Evolutionary conservation across 2,329 filamentous ascomycete species (phyloP).

Genomic region (Aspergillus alliaceus): DNA sequence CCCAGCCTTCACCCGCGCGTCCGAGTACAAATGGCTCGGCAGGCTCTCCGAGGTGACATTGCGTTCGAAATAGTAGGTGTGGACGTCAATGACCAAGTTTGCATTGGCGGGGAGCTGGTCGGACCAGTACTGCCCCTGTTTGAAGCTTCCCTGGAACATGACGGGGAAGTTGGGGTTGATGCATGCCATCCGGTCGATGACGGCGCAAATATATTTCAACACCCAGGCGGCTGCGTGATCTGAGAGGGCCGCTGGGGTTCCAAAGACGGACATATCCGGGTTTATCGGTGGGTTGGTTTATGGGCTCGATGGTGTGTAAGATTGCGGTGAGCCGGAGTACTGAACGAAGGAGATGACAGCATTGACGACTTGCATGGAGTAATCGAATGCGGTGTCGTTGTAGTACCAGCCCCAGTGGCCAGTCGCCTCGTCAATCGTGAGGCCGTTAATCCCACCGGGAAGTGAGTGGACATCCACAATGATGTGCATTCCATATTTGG

Average conservation of each 20-base stretch:
- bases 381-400: constrained; percentile 23
- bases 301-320: constrained; percentile 26
- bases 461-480: constrained; percentile 28
- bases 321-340: constrained; percentile 13
- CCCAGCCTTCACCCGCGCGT: constrained; percentile 15
- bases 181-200: constrained; percentile 16
- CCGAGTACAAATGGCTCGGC: constrained; percentile 15
- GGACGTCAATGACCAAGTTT: constrained; percentile 28
- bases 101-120: constrained; percentile 10
- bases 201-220: constrained; percentile 21
- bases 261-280: constrained; percentile 21
- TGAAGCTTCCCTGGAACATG: constrained; percentile 30
- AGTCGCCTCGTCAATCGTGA: constrained; percentile 24
- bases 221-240: constrained; percentile 24
- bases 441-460: constrained; percentile 26
- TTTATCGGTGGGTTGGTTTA: constrained; percentile 29
- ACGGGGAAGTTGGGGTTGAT: constrained; percentile 20
- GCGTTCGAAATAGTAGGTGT: constrained; percentile 26
- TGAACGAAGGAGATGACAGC: constrained; percentile 21
- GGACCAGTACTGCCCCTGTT: constrained; percentile 22
- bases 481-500: constrained; percentile 25
- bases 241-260: constrained; percentile 23
- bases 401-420: constrained; percentile 27
- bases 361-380: constrained; percentile 23
- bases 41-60: constrained; percentile 18